Base-by-base conservation (phyloP, 1,139 yeast genomes). In the Taphrina confusa region DNA sequence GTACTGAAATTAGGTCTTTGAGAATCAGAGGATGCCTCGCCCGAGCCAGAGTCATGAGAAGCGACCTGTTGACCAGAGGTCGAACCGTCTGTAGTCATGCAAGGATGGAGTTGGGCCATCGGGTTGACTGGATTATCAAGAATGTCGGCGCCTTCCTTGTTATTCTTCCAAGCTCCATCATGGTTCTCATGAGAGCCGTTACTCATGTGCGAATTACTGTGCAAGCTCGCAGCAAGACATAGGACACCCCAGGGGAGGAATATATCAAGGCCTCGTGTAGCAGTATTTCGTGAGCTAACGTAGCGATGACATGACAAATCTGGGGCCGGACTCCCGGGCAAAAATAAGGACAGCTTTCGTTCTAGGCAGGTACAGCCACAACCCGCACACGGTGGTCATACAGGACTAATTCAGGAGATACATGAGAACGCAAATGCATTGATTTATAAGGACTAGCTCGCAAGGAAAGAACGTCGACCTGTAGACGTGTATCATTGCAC, bases 361-460 rank as follows among this genome's bases (percentile, higher is more conserved):
- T n/a, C n/a, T n/a, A n/a, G n/a, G n/a, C n/a, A n/a, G n/a, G n/a
- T n/a, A n/a, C n/a, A n/a, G n/a, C n/a, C n/a, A n/a, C n/a, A n/a
- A n/a, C n/a, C n/a, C n/a, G n/a, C n/a, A n/a, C n/a, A n/a, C n/a
- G n/a, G n/a, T n/a, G n/a, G n/a, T n/a, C n/a, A n/a, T n/a, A n/a
- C n/a, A n/a, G n/a, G n/a, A n/a, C n/a, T n/a, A n/a, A n/a, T n/a
- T n/a, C n/a, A n/a, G n/a, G n/a, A n/a, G n/a, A 18, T 9, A 9
- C 42, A 45, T 28, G 50, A 45, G 36, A 30, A 28, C 50, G 50
- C 50, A 45, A 28, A 45, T 45, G 50, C 50, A 45, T 45, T 45
- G 36, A n/a, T 45, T 14, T 23, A 45, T 28, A 45, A 12, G 36
- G 28, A 27, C 14, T 25, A 45, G 50, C 50, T 28, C 50, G 50